Base-by-base conservation (phyloP, 2,329 filamentous ascomycete species). In the Ilyonectria robusta region DNA sequence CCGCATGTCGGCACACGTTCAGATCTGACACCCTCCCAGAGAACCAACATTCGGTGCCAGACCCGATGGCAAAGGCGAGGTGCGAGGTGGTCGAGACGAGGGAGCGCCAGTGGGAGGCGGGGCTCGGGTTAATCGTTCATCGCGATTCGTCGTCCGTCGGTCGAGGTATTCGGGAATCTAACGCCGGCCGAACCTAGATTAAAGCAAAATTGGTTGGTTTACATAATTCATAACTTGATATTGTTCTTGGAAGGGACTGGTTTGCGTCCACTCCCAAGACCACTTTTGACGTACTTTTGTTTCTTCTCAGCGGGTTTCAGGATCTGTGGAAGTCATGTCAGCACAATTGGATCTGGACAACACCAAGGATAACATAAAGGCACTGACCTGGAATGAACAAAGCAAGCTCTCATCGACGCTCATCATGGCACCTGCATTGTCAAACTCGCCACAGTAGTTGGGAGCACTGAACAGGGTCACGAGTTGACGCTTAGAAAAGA, bases 261-360 rank as follows among this genome's bases (percentile, higher is more conserved):
- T 70, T 72, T 75, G 71, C 71, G 72, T 69, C 69, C 66, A 85
- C 88, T 88, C 85, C 89, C 91, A 84, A 92, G 87, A 85, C 88
- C 87, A 85, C 87, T 87, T 86, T 91, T 89, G 81, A 97, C 95
- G 88, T 97, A 98, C 95, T 98, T 98, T 94, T 98, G 95, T 92
- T 99, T 99, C 92, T 99, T 99, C 90, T 99, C 96, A 84, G 96
- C 96, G 80, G 96, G 96, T 88, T 98, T 99, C 87, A 99, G 89
- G 81, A 99, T 98, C 94, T 97, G 76, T 31, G 60, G 35, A 29
- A 29, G 13, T 40, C 17, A 31, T 33, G 62, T 75, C 51, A 74
- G 71, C 19, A 63, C 31, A 17, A 31, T 6, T 37, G 17, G 11
- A 2, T 19, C 47, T n/a, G 42, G 40, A 11, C 17, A 31, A 33